Evolutionary conservation across 2,329 filamentous ascomycete species (phyloP).

Genomic region (Colletotrichum paranaense): DNA sequence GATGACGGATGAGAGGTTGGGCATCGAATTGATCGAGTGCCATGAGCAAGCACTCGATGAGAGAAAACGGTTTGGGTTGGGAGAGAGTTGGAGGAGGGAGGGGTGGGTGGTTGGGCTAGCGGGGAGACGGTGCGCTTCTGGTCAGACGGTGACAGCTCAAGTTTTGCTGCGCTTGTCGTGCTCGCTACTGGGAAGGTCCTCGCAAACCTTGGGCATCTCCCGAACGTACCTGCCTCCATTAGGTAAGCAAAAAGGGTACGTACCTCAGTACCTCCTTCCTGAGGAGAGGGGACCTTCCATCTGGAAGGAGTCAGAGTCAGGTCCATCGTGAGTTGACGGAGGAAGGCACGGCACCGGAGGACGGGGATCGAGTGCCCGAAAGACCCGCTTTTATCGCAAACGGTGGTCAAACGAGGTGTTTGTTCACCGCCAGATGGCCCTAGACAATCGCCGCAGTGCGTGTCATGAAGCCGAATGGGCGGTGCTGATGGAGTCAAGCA

Average conservation of each 20-base stretch:
- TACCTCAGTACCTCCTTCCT: background rate
- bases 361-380: slow-evolving; percentile 2
- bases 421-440: slow-evolving; percentile 27
- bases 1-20: slow-evolving; percentile 8
- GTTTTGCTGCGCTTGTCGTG: slow-evolving; percentile 3
- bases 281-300: background rate
- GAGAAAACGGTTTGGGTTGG: slow-evolving; percentile 23
- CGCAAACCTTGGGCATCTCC: slow-evolving; percentile 6
- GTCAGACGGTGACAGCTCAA: slow-evolving; percentile 23
- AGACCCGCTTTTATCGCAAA: slow-evolving; percentile 23
- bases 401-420: slow-evolving; percentile 26
- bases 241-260: background rate
- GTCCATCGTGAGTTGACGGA: background rate
- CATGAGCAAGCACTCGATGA: background rate
- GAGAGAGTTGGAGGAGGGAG: background rate
- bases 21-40: slow-evolving; percentile 8
- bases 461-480: background rate
- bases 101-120: slow-evolving; percentile 15
- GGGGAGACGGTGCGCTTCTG: slow-evolving; percentile 1
- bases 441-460: background rate
- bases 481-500: background rate
- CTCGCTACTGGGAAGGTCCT: slow-evolving; percentile 7
- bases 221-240: slow-evolving; percentile 5
- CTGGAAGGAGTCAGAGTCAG: background rate
- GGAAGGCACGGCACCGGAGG: slow-evolving; percentile 9